Evolutionary conservation across 306 rosid genomes (phyloP).

Genomic region (Gastrolobium villosum): DNA sequence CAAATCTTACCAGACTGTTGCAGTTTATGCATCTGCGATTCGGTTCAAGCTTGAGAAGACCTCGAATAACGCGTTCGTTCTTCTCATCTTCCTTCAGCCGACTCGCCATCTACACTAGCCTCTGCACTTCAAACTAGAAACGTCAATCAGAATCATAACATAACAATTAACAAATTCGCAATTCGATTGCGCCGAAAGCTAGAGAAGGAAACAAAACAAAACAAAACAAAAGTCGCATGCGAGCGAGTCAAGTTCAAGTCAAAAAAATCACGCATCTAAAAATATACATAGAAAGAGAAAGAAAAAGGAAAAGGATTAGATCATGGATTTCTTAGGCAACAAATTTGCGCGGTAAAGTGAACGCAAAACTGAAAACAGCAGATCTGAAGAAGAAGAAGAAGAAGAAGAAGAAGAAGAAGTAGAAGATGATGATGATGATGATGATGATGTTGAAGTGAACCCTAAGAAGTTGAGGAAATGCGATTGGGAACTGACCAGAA

Average conservation of each 20-base stretch:
- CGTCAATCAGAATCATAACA: constrained; percentile 37
- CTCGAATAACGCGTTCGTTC: constrained; percentile 88
- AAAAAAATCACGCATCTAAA: constrained; percentile 20
- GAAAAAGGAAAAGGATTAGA: constrained; percentile 8
- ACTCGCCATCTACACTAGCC: constrained; percentile 68
- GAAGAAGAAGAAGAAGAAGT: constrained; percentile 35
- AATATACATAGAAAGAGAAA: background rate
- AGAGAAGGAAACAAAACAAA: background rate
- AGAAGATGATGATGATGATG: background rate
- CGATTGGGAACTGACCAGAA: constrained; percentile 51
- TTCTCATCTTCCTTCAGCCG: constrained; percentile 88
- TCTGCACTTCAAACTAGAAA: constrained; percentile 46
- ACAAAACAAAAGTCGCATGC: background rate
- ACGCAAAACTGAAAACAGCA: constrained; percentile 7
- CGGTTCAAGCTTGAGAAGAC: constrained; percentile 81
- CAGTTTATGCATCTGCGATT: constrained; percentile 96
- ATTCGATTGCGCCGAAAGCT: background rate
- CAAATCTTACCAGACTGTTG: constrained; percentile 71
- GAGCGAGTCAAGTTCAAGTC: constrained; percentile 22
- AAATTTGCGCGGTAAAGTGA: constrained; percentile 19
- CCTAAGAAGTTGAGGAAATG: constrained; percentile 47
- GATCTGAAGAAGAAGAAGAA: constrained; percentile 60
- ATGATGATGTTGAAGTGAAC: constrained; percentile 44
- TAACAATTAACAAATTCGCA: constrained; percentile 19
- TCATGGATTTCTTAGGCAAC: constrained; percentile 28